phyloP scores from a whole-genome alignment of 345 rosid genomes.

The Bruguiera parviflora region DNA sequence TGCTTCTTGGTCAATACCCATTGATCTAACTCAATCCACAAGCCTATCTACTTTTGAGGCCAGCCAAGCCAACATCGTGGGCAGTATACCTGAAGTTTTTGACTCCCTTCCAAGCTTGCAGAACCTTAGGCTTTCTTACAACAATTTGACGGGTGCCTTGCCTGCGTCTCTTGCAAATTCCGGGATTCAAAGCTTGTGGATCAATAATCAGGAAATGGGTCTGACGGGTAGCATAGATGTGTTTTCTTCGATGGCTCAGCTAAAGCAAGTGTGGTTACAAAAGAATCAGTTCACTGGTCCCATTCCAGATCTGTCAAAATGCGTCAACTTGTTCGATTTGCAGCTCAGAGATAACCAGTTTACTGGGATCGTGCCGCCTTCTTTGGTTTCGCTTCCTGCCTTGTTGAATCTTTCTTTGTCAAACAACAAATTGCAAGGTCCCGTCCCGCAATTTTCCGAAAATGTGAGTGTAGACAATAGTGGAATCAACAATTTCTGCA shows the following conservation, averaged over 20 bases:
- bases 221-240: constrained; percentile 58
- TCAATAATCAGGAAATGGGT: constrained; percentile 59
- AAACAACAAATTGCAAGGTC: constrained; percentile 78
- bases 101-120: constrained; percentile 41
- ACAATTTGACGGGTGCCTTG: constrained; percentile 61
- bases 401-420: constrained; percentile 46
- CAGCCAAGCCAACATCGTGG: constrained; percentile 37
- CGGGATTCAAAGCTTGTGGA: constrained; percentile 50
- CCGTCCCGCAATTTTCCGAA: constrained; percentile 39
- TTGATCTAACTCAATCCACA: constrained; percentile 41
- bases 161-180: constrained; percentile 57
- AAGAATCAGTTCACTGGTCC: constrained; percentile 66
- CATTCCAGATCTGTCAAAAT: constrained; percentile 67
- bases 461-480: constrained; percentile 19
- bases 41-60: constrained; percentile 43
- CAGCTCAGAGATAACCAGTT: constrained; percentile 70
- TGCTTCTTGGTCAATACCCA: constrained; percentile 57
- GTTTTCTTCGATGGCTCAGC: constrained; percentile 48
- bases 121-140: constrained; percentile 58
- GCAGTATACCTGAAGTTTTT: constrained; percentile 61
- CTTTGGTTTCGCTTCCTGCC: constrained; percentile 34
- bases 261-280: constrained; percentile 68
- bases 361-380: constrained; percentile 57
- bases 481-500: constrained; percentile 50
- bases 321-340: constrained; percentile 49